A percentile compares a stretch with the other conserved stretches of the same genome.
Evolutionary conservation across 176 grass and related monocot genomes (phyloP).

Genomic region (Metroxylon sagu): DNA sequence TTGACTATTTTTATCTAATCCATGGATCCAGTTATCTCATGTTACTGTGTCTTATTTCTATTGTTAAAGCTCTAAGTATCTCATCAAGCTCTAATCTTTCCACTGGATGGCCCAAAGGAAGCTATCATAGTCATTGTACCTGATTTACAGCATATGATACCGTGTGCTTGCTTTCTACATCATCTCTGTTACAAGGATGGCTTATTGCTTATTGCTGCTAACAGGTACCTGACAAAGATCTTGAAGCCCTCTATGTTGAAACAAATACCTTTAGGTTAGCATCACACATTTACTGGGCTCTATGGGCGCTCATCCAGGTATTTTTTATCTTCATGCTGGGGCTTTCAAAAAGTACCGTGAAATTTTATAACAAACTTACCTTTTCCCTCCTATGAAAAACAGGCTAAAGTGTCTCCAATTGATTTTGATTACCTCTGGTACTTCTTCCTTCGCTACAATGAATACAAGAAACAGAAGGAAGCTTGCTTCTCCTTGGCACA

Average conservation of each 20-base stretch:
- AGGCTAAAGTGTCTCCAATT: conserved; percentile 87
- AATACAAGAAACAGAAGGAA: conserved; percentile 90
- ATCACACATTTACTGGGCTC: conserved; percentile 82
- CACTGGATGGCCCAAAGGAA: too few species aligned
- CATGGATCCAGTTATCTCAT: too few species aligned
- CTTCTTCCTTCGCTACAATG: conserved; percentile 74
- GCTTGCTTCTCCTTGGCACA: conserved; percentile 40
- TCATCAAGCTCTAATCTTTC: too few species aligned
- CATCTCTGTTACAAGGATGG: too few species aligned
- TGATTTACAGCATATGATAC: too few species aligned
- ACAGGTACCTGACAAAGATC: conserved; percentile 48
- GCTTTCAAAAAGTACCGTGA: too few species aligned
- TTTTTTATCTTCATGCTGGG: neutral
- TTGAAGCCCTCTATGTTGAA: conserved; percentile 67
- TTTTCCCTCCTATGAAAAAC: conserved; percentile 8
- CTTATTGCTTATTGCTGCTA: neutral
- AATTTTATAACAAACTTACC: neutral
- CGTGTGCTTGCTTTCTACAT: too few species aligned
- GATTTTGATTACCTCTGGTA: conserved; percentile 89
- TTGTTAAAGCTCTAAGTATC: too few species aligned
- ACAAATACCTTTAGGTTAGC: conserved; percentile 89
- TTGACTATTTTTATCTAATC: too few species aligned
- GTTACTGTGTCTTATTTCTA: too few species aligned
- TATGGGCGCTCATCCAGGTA: conserved; percentile 97
- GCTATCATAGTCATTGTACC: too few species aligned